Evolutionary conservation across 306 rosid genomes (phyloP), one percentile per base, ranked within the genome.

Genomic region (Datisca glomerata): DNA sequence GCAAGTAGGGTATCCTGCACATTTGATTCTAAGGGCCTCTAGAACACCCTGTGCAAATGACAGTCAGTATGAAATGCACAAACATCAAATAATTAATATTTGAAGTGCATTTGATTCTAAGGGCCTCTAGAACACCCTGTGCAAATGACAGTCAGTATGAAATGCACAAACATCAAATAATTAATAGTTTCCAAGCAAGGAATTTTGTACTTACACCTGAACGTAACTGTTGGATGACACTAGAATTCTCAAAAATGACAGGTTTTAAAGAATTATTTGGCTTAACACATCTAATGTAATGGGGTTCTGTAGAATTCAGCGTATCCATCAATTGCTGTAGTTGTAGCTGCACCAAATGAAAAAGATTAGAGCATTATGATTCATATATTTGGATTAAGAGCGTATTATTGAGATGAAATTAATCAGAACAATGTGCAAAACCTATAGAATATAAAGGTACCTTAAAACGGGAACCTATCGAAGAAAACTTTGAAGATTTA

Each of bases 61-160:
- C 52, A 46, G 56, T 35, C 37, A 57, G 51, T 34, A 47, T 61
- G 43, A 70, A 31, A 49, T 53, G 69, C 39, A 49, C 58, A 45
- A 53, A 31, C 31, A 17, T 47, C 50, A 57, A 47, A 4, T 36
- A 27, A 53, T 4, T 0, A 10, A 18, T 18, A 7, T 19, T 53
- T 53, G 7, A 22, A 28, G 93, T 80, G 63, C 93, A 83, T 65
- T 83, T 89, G 55, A 89, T 83, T 72, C 86, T 61, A 57, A 87
- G 76, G 27, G 97, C 97, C 80, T 87, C 97, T 48, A 87, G 66
- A 72, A 89, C 93, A 68, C 97, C 97, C 97, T 80, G 63, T 63
- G 63, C 48, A 52, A 60, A 53, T 57, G 66, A 66, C 52, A 46
- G 56, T 35, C 37, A 57, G 51, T 34, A 47, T 61, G 43, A 70